Evolutionary conservation across 73 alveolate genomes (phyloP).

Genomic region (Durusdinium trenchii): DNA sequence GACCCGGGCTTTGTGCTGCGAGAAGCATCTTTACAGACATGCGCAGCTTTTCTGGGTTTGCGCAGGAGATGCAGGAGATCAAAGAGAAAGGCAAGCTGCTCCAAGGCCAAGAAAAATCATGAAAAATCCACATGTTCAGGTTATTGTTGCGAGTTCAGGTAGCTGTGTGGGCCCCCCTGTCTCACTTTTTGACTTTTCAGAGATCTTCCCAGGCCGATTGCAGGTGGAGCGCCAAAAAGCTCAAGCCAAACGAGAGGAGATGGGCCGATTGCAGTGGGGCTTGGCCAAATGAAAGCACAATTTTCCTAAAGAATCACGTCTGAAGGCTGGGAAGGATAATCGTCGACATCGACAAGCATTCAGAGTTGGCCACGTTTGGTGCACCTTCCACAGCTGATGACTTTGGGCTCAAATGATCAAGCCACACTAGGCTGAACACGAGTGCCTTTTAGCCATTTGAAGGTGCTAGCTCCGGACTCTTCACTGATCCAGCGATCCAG

Average conservation of each 20-base stretch:
- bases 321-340: not conserved
- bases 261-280: too few relatives aligned
- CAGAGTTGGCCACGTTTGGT: not conserved
- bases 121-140: not conserved
- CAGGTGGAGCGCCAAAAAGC: constrained; percentile 72
- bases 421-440: too few relatives aligned
- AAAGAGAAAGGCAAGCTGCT: constrained; percentile 50
- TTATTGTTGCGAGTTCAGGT: not conserved
- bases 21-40: not conserved
- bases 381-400: too few relatives aligned
- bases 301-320: not conserved
- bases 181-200: not conserved
- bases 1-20: not conserved
- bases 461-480: too few relatives aligned
- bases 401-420: too few relatives aligned
- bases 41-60: not conserved
- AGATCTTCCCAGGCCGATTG: constrained; percentile 22
- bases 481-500: too few relatives aligned
- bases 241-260: constrained; percentile 71
- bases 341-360: not conserved
- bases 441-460: too few relatives aligned
- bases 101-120: not conserved
- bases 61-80: constrained; percentile 56
- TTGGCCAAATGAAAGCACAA: too few relatives aligned
- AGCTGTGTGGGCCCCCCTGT: not conserved